A percentile compares a stretch with the other conserved stretches of the same genome.
Evolutionary conservation across 495 filamentous ascomycete species (phyloP).

Genomic region (Tuber indicum): DNA sequence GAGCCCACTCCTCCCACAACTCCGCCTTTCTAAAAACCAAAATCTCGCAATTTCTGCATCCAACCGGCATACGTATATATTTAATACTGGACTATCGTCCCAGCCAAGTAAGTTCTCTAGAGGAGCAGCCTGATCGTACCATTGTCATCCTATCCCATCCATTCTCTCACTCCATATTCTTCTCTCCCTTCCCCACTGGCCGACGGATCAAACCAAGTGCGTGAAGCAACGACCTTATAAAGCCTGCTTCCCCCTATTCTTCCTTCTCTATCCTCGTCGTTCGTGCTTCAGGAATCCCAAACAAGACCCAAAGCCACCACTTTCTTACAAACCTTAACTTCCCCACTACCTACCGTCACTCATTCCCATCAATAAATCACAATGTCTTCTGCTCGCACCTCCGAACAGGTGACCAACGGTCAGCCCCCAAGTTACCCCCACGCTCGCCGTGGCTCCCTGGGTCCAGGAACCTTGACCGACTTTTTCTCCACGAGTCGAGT

Average conservation of each 20-base stretch:
- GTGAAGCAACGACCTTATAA: neutral
- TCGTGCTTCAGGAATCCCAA: slow-evolving; percentile 13
- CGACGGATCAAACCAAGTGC: slow-evolving; percentile 14
- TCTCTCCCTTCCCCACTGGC: slow-evolving; percentile 18
- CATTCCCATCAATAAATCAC: slow-evolving; percentile 11
- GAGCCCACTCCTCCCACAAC: slow-evolving; percentile 12
- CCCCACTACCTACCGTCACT: neutral
- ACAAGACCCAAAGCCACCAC: slow-evolving; percentile 15
- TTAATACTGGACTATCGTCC: slow-evolving; percentile 16
- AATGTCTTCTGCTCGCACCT: slow-evolving; percentile 34
- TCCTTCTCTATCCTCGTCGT: slow-evolving; percentile 22
- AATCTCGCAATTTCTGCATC: slow-evolving; percentile 19
- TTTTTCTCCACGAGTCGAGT: slow-evolving; percentile 48
- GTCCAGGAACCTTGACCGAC: slow-evolving; percentile 51
- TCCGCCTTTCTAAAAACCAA: slow-evolving; percentile 1
- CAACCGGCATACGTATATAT: slow-evolving; percentile 30
- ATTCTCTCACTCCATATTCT: slow-evolving; percentile 14
- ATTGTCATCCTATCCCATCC: slow-evolving; percentile 23
- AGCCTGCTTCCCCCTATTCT: slow-evolving; percentile 25
- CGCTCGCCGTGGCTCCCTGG: slow-evolving; percentile 53
- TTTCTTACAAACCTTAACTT: slow-evolving; percentile 18
- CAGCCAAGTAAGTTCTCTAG: slow-evolving; percentile 11
- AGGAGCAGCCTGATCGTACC: slow-evolving; percentile 26
- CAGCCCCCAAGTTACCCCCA: slow-evolving; percentile 15
- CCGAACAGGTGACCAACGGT: slow-evolving; percentile 24